A percentile compares a stretch with the other conserved stretches of the same genome.
These are phyloP conservation scores for Eucalyptus sideroxylon DNA, from an alignment of 345 rosid species.

Conservation along the genomic window DNA sequence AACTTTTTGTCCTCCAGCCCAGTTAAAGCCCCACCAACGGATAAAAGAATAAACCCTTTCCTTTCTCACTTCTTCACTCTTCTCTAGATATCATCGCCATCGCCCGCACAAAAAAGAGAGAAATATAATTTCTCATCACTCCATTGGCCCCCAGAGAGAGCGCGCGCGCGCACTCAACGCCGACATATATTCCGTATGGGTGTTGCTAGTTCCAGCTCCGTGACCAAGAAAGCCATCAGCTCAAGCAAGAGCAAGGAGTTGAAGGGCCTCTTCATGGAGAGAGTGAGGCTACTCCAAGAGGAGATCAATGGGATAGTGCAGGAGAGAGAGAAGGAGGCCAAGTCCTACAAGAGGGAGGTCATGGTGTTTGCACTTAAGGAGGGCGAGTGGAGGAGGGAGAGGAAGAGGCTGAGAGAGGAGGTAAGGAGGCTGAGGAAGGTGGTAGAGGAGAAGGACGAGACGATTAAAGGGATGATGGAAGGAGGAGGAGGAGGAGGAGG, in stretches of 20 bases:
- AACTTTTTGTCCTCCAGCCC: background rate
- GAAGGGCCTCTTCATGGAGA: slow-evolving; percentile 9
- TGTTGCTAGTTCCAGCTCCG: background rate
- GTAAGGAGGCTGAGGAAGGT: slow-evolving; percentile 34
- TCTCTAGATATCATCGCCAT: background rate
- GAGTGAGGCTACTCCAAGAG: slow-evolving; percentile 28
- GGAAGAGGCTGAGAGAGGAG: slow-evolving; percentile 50
- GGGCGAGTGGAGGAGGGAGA: slow-evolving; percentile 65
- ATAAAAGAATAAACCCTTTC: background rate
- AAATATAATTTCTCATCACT: background rate
- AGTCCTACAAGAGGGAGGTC: slow-evolving; percentile 28
- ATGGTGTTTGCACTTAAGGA: slow-evolving; percentile 33
- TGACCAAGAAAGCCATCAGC: background rate
- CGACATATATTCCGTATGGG: background rate
- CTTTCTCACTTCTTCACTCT: background rate
- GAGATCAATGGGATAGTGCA: slow-evolving; percentile 28
- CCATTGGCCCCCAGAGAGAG: background rate
- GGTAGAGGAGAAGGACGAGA: background rate
- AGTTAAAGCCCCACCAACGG: background rate
- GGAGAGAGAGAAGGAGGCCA: slow-evolving; percentile 30
- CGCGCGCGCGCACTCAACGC: background rate
- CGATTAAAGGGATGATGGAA: background rate
- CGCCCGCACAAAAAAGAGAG: background rate
- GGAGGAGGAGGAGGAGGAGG: background rate
- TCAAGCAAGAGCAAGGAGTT: slow-evolving; percentile 24